Evolutionary conservation across 2,329 filamentous ascomycete species (phyloP), one percentile per base, ranked within the genome.

Genomic region (Fusarium circinatum): DNA sequence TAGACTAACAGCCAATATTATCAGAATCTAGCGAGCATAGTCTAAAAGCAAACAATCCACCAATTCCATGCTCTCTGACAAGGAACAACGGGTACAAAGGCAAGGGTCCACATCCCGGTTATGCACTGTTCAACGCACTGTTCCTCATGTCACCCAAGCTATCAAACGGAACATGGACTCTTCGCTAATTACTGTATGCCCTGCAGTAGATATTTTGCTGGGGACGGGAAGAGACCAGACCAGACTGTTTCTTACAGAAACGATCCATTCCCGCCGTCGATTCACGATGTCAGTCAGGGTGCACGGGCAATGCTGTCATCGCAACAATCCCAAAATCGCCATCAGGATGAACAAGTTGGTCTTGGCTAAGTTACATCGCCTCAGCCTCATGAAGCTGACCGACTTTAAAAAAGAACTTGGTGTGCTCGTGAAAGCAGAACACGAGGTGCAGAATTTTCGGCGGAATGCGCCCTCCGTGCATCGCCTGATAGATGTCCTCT

Each of bases 401-500:
- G 71, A 70, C 62, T 59, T 58, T 63, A 34, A 59, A 49, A 49
- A 47, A 59, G 39, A 73, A 66, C 49, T 64, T 73, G 72, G 72
- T 59, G 72, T 55, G 58, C 61, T 75, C 51, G 68, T 51, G 42
- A 59, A 70, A 56, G n/a, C 41, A 44, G 36, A 62, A 70, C 58
- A 74, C 60, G 71, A 70, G 65, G 42, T 63, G 65, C 44, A 75
- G 55, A 56, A n/a, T 65, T 70, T 68, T 70, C 65, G 11, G 56
- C 72, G 72, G 68, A 59, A 70, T 73, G 69, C 65, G 45, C 59
- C 72, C 65, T 75, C 72, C 72, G 72, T 62, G 34, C 55, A 69
- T 75, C 72, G 70, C 68, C 56, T 75, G 72, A 75, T 49, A 70
- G 47, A 48, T 62, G 44, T 65, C 39, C 48, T 68, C 39, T 45